Evolutionary conservation across 495 filamentous ascomycete species (phyloP), one percentile per base, ranked within the genome.

Genomic region (Tuber microsphaerosporum): DNA sequence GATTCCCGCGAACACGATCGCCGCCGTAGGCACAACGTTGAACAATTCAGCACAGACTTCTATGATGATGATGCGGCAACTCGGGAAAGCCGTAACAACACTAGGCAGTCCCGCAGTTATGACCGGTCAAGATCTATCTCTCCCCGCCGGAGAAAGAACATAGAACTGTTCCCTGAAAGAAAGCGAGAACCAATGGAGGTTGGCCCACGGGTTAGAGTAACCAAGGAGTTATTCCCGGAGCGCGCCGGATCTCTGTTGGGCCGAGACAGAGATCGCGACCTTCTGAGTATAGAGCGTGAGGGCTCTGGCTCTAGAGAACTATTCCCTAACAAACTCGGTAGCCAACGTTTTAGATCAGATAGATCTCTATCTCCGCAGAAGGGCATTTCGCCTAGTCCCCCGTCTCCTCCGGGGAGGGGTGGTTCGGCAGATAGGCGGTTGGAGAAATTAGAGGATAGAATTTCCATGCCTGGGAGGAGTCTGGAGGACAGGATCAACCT

Each of bases 121-220:
- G 76, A 71, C 31, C 77, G 74, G 73, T 65, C 56, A 65, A 65
- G 56, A 5, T 82, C 80, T 31, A 73, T 75, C 46, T 75, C 73
- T 45, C 73, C 79, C n/a, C 72, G 43, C 5, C 72, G 79, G 10
- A 71, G 68, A 44, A 76, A 65, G 20, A 19, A 61, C 34, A 48
- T 78, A 26, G 81, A 82, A 56, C 73, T 82, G 20, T 82, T 82
- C 75, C 81, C 80, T 37, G 71, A 80, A 43, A 70, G 74, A 22
- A 71, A 69, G 22, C 51, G 72, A 16, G 75, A 81, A 41, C 48
- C 74, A 44, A 75, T 71, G 75, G 76, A 77, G 44, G 45, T 56
- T 48, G 51, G 69, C 70, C n/a, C 76, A 74, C 46, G 61, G 69
- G 37, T 46, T 72, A 26, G 71, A 70, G 43, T 31, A 73, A 44